A percentile compares a stretch with the other conserved stretches of the same genome.
Evolutionary conservation across 179 eudicot genomes (phyloP).

Genomic region (Spinacia oleracea): DNA sequence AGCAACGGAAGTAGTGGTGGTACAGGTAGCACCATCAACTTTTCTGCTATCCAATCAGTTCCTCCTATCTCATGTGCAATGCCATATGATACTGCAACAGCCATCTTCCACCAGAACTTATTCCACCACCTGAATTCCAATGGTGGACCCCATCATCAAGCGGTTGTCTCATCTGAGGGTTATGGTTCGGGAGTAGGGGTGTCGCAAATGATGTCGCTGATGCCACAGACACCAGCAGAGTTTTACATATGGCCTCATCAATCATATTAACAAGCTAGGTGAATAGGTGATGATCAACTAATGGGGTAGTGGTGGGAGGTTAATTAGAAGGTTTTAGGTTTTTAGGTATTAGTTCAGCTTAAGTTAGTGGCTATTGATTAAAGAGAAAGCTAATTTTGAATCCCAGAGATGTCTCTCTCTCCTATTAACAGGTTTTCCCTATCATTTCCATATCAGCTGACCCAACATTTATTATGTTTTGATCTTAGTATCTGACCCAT

Average conservation of each 20-base stretch:
- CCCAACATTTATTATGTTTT: conserved; percentile 23
- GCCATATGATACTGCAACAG: conserved; percentile 52
- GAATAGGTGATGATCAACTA: not conserved
- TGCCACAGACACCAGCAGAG: conserved; percentile 57
- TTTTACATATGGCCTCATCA: conserved; percentile 80
- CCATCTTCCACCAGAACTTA: conserved; percentile 59
- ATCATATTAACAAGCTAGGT: conserved; percentile 46
- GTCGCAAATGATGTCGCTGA: conserved; percentile 41
- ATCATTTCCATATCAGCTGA: conserved; percentile 23
- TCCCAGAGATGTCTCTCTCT: conserved; percentile 32
- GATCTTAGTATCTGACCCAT: conserved; percentile 30
- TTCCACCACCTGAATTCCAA: conserved; percentile 46
- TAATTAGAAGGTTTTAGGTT: not conserved
- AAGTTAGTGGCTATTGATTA: conserved; percentile 32
- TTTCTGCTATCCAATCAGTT: conserved; percentile 46
- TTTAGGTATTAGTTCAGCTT: conserved; percentile 26
- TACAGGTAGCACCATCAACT: conserved; percentile 53
- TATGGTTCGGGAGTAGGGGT: conserved; percentile 33
- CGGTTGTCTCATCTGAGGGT: conserved; percentile 27
- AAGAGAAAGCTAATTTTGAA: conserved; percentile 36
- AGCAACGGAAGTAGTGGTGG: conserved; percentile 31
- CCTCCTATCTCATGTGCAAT: conserved; percentile 48
- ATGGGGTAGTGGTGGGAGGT: not conserved
- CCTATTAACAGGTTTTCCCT: conserved; percentile 22
- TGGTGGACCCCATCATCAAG: conserved; percentile 26